A percentile compares a stretch with the other conserved stretches of the same genome.
phyloP scores from a whole-genome alignment of 768 basidiomycete genomes.

The Collybiopsis luxurians region DNA sequence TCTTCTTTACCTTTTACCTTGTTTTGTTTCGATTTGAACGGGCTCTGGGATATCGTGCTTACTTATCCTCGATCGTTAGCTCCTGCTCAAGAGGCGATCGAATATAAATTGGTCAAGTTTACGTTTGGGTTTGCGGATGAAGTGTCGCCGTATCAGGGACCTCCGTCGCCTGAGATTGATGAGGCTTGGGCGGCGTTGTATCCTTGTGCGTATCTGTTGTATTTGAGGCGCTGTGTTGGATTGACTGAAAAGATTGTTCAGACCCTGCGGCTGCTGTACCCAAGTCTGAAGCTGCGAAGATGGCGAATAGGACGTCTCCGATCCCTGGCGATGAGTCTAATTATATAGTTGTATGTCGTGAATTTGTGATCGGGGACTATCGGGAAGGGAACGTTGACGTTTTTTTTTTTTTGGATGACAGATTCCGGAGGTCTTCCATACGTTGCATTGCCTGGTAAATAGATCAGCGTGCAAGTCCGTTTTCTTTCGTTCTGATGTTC shows the following conservation, averaged over 20 bases:
- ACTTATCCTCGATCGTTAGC: neutral
- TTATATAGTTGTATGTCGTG: neutral
- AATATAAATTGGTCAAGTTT: neutral
- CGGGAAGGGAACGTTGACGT: no score
- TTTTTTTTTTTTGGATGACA: no score
- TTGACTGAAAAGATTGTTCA: neutral
- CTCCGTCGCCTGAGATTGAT: neutral
- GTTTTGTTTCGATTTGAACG: neutral
- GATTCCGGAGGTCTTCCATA: constrained; percentile 1
- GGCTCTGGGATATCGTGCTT: neutral
- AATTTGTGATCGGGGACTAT: no score
- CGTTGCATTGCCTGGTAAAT: constrained; percentile 1
- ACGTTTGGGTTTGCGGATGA: neutral
- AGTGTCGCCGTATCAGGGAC: neutral
- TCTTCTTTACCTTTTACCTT: neutral
- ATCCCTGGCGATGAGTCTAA: constrained; percentile 6
- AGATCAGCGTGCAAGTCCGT: neutral
- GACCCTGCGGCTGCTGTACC: neutral
- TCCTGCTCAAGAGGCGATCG: neutral
- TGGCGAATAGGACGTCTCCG: neutral
- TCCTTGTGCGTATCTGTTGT: neutral
- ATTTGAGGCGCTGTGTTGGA: neutral
- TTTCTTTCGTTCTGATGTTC: neutral
- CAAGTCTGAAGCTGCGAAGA: neutral
- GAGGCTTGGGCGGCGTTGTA: neutral